Percentiles rank a stretch among this genome's conserved stretches.
phyloP scores from a whole-genome alignment of 2,329 filamentous ascomycete species.

The Coleophoma eucalyptorum region DNA sequence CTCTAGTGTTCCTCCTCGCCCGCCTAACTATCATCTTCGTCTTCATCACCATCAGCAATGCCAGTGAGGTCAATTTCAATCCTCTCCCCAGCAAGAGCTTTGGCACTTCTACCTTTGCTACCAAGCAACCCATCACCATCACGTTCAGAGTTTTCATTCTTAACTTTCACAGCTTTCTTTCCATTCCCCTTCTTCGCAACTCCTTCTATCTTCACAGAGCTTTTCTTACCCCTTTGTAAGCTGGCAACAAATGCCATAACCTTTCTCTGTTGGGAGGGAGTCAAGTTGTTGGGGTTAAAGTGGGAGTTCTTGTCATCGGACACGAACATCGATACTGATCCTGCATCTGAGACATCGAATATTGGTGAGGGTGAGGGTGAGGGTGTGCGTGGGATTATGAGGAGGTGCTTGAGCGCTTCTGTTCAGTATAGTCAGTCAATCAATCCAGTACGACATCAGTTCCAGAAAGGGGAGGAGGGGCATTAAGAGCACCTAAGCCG shows the following conservation, averaged over 20 bases:
- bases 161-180: too few species aligned
- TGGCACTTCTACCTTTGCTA: too few species aligned
- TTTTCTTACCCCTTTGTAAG: too few species aligned
- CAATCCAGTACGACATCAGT: not conserved
- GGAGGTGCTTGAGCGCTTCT: constrained; percentile 17
- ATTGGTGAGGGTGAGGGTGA: constrained; percentile 2
- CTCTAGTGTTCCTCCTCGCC: too few species aligned
- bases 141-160: too few species aligned
- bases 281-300: not conserved
- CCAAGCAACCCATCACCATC: too few species aligned
- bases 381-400: constrained; percentile 17
- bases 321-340: not conserved
- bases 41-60: not conserved
- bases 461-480: too few species aligned
- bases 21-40: not conserved
- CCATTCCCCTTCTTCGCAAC: too few species aligned
- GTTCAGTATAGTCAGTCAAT: not conserved
- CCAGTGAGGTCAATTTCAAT: not conserved
- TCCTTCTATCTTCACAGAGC: too few species aligned
- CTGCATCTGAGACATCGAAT: not conserved
- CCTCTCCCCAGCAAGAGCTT: too few species aligned
- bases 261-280: not conserved
- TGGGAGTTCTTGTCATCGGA: not conserved
- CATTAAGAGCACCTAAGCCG: too few species aligned
- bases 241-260: too few species aligned